Conservation (phyloP, 306 rosid genomes). For the Bauhinia variegata region DNA sequence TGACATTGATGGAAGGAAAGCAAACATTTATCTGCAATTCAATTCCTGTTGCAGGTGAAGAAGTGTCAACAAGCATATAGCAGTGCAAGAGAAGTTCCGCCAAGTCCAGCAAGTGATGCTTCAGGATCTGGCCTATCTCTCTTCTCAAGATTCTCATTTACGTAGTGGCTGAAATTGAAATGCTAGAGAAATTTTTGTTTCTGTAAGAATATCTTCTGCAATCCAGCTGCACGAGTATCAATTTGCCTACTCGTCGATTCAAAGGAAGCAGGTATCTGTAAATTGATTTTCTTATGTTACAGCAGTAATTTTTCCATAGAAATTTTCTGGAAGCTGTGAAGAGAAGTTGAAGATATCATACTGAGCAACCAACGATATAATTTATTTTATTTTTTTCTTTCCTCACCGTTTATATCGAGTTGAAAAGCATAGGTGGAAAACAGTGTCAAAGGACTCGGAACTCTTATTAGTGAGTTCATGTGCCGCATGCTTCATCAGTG, state of each 20-base stretch:
- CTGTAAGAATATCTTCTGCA: slow-evolving; percentile 39
- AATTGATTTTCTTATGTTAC: slow-evolving; percentile 36
- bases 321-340: slow-evolving; percentile 46
- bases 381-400: slow-evolving; percentile 31
- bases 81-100: slow-evolving; percentile 63
- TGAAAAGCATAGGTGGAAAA: no score
- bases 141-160: slow-evolving; percentile 89
- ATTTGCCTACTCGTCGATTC: slow-evolving; percentile 24
- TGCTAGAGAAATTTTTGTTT: slow-evolving; percentile 28
- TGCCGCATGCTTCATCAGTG: no score
- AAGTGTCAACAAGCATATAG: slow-evolving; percentile 94
- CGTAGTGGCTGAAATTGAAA: slow-evolving; percentile 44
- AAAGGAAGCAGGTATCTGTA: slow-evolving; percentile 47
- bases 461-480: slow-evolving; percentile 3
- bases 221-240: slow-evolving; percentile 38
- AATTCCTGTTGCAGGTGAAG: slow-evolving; percentile 63
- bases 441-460: no score
- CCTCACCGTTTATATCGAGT: neutral
- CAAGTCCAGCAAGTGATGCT: slow-evolving; percentile 70
- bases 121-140: slow-evolving; percentile 72
- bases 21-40: slow-evolving; percentile 36
- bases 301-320: slow-evolving; percentile 23
- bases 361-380: slow-evolving; percentile 29
- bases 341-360: slow-evolving; percentile 38
- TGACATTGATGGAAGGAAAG: slow-evolving; percentile 26